These are phyloP conservation scores for Arthrocladium fulminans DNA, from an alignment of 2,329 filamentous ascomycete genomes.

Conservation along the genomic window DNA sequence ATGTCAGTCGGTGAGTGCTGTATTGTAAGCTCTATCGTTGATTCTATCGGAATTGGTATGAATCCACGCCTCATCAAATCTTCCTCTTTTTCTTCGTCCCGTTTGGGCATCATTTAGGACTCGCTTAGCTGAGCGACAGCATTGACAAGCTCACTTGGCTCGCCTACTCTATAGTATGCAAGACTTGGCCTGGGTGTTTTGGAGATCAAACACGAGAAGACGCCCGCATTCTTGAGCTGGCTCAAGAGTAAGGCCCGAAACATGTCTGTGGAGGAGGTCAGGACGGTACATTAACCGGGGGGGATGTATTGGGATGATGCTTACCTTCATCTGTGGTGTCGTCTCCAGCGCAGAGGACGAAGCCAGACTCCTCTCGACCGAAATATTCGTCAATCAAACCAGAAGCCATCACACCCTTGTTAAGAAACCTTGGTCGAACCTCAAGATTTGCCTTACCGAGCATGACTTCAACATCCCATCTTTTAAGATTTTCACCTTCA, in stretches of 20 bases:
- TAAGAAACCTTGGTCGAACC: conserved; percentile 92
- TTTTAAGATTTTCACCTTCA: conserved; percentile 63
- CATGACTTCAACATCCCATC: conserved; percentile 94
- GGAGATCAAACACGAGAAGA: conserved; percentile 87
- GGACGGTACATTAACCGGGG: conserved; percentile 2
- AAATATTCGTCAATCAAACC: conserved; percentile 60
- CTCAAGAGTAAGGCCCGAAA: conserved; percentile 67
- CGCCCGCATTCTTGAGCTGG: conserved; percentile 52
- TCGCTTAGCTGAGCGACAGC: not conserved
- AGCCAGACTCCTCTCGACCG: conserved; percentile 56
- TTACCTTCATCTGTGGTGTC: conserved; percentile 95
- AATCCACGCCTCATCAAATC: too few species aligned
- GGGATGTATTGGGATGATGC: conserved; percentile 13
- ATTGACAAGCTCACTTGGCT: conserved; percentile 65
- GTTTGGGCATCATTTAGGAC: not conserved
- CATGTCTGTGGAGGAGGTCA: conserved; percentile 48
- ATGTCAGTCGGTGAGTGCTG: too few species aligned
- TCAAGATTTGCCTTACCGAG: conserved; percentile 93
- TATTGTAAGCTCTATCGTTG: too few species aligned
- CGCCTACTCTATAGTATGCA: conserved; percentile 80
- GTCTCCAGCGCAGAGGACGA: conserved; percentile 84
- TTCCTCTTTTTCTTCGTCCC: not conserved
- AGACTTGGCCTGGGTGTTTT: conserved; percentile 86
- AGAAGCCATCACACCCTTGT: conserved; percentile 93
- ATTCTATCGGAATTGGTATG: too few species aligned